Percentiles rank a stretch among this genome's conserved stretches.
phyloP scores from a whole-genome alignment of 306 rosid genomes.

The Cucurbita moschata region DNA sequence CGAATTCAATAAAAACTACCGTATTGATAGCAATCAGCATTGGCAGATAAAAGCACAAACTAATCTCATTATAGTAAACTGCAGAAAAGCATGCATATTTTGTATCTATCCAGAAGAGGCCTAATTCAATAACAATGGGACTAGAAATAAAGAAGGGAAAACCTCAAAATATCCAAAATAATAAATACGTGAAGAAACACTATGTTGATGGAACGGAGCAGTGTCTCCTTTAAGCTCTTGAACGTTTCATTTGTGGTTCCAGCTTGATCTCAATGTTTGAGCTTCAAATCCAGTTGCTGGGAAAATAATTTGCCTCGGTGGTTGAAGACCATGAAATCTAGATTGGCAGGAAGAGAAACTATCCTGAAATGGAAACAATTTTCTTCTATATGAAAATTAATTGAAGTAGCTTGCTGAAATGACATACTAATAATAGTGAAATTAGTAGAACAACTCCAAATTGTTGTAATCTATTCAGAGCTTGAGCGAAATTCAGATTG shows the following conservation, averaged over 20 bases:
- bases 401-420: background rate
- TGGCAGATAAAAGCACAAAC: background rate
- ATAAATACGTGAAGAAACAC: background rate
- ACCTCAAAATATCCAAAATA: background rate
- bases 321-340: constrained; percentile 82
- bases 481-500: background rate
- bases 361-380: constrained; percentile 38
- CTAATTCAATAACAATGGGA: background rate
- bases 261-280: constrained; percentile 22
- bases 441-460: background rate
- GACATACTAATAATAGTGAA: background rate
- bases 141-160: background rate
- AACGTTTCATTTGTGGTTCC: background rate
- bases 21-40: background rate
- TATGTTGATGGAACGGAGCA: background rate
- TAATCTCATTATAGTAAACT: background rate
- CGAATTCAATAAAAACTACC: background rate
- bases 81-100: background rate
- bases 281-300: constrained; percentile 33
- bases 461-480: background rate
- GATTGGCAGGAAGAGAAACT: constrained; percentile 58
- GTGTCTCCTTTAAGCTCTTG: background rate
- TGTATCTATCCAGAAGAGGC: background rate
- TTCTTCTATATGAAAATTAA: background rate
- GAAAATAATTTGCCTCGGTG: constrained; percentile 64